Conservation (phyloP, 306 rosid species). For the Fragaria vesca region DNA sequence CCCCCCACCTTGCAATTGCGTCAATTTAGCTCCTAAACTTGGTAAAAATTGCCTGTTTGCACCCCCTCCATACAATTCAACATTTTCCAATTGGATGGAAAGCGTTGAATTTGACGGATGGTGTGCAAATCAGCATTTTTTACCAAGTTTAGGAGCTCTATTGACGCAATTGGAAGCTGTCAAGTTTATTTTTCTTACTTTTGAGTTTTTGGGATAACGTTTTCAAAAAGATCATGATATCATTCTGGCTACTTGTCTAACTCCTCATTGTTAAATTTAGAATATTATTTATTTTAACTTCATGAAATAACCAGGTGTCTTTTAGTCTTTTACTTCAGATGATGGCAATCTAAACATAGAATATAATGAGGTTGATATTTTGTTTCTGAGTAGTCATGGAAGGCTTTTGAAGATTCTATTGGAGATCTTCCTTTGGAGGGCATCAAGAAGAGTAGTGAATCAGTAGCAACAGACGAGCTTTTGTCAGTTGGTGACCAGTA, state of each 20-base stretch:
- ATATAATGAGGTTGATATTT: constrained; percentile 32
- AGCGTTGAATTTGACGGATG: too few species aligned
- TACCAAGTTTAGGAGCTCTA: too few species aligned
- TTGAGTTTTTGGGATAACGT: not conserved
- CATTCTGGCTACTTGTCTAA: not conserved
- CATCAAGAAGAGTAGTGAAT: constrained; percentile 32
- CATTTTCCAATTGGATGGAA: too few species aligned
- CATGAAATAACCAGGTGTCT: not conserved
- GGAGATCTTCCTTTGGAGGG: constrained; percentile 36
- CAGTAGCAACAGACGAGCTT: constrained; percentile 28
- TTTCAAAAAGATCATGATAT: not conserved
- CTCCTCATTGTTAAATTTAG: not conserved
- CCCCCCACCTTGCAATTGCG: too few species aligned
- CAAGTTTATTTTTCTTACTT: not conserved
- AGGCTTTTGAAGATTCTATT: constrained; percentile 65
- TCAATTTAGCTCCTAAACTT: too few species aligned
- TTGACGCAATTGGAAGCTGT: too few species aligned
- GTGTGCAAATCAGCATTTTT: too few species aligned
- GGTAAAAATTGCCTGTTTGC: too few species aligned
- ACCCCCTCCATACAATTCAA: too few species aligned
- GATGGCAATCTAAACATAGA: constrained; percentile 19
- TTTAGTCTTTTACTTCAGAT: too few species aligned
- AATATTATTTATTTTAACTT: not conserved
- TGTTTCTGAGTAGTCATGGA: constrained; percentile 59
- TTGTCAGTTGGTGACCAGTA: constrained; percentile 37